phyloP scores from a whole-genome alignment of 2,329 filamentous ascomycete species.

The Fusarium sp. region DNA sequence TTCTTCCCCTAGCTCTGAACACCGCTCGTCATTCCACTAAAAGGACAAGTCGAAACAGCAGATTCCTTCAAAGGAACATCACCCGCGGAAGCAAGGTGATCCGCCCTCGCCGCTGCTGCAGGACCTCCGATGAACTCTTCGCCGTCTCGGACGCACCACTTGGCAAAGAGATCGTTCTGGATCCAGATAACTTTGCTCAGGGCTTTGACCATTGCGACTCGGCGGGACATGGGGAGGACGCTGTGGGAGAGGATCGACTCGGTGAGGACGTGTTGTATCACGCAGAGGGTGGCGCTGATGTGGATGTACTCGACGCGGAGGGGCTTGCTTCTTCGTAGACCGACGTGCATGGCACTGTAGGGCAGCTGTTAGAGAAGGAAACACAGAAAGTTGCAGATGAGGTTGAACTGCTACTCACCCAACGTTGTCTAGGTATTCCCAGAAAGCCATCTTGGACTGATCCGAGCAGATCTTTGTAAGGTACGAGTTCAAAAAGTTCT shows the following conservation, averaged over 20 bases:
- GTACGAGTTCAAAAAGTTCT: constrained; percentile 26
- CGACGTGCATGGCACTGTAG: constrained; percentile 26
- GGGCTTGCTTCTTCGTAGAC: constrained; percentile 15
- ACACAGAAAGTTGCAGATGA: not conserved
- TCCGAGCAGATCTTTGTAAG: constrained; percentile 25
- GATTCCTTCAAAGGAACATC: not conserved
- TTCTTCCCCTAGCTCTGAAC: not conserved
- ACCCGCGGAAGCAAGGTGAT: not conserved
- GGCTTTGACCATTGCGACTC: constrained; percentile 25
- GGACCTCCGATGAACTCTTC: constrained; percentile 16
- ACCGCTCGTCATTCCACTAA: not conserved
- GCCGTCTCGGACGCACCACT: constrained; percentile 28
- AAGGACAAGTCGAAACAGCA: not conserved
- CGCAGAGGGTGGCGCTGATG: constrained; percentile 26
- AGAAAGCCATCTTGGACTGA: constrained; percentile 27
- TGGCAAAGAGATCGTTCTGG: constrained; percentile 30
- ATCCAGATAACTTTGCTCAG: constrained; percentile 32
- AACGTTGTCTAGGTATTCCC: constrained; percentile 29
- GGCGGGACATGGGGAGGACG: constrained; percentile 25
- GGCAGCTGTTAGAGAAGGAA: not conserved
- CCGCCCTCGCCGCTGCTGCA: not conserved
- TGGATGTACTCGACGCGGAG: constrained; percentile 28
- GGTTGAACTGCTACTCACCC: constrained; percentile 1
- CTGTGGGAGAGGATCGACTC: constrained; percentile 23
- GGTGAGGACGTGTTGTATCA: constrained; percentile 26